These are phyloP conservation scores for Arachis monticola DNA, from an alignment of 331 rosid genomes.

Conservation along the genomic window DNA sequence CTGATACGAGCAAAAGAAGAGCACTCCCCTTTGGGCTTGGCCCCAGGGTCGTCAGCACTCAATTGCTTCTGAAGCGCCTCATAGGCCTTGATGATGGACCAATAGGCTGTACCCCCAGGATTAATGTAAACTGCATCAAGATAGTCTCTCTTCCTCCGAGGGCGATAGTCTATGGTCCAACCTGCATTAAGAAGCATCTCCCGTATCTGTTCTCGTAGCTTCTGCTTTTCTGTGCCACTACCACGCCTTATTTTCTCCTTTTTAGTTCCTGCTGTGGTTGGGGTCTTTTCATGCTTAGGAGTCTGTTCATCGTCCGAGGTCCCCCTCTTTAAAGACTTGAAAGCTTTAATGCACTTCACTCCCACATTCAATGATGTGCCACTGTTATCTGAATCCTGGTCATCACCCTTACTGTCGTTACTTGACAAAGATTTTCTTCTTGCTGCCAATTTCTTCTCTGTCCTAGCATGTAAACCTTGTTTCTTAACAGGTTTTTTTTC, in stretches of 20 bases:
- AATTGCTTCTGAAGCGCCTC: slow-evolving; percentile 87
- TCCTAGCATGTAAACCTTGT: slow-evolving; percentile 47
- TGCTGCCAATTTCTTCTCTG: slow-evolving; percentile 48
- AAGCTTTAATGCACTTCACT: slow-evolving; percentile 49
- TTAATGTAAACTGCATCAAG: slow-evolving; percentile 93
- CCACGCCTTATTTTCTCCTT: slow-evolving; percentile 84
- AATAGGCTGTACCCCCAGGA: slow-evolving; percentile 91
- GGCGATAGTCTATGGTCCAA: slow-evolving; percentile 94
- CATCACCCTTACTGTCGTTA: slow-evolving; percentile 55
- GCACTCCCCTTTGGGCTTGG: slow-evolving; percentile 53
- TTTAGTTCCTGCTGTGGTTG: slow-evolving; percentile 48
- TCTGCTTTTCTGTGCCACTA: slow-evolving; percentile 89
- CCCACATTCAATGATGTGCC: slow-evolving; percentile 62
- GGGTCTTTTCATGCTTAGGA: slow-evolving; percentile 59
- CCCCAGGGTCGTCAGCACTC: slow-evolving; percentile 57
- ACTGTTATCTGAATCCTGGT: slow-evolving; percentile 71
- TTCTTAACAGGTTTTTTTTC: slow-evolving; percentile 55
- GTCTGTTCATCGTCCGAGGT: slow-evolving; percentile 49
- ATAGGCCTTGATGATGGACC: slow-evolving; percentile 95
- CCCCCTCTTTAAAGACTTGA: slow-evolving; percentile 43
- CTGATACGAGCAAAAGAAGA: slow-evolving; percentile 72
- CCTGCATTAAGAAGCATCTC: slow-evolving; percentile 84
- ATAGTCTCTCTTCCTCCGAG: slow-evolving; percentile 95
- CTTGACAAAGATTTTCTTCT: slow-evolving; percentile 56
- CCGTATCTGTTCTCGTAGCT: slow-evolving; percentile 75